Evolutionary conservation across 805 yeast species (phyloP), one percentile per base, ranked within the genome.

Genomic region (Diddensiella caesifluorescens): DNA sequence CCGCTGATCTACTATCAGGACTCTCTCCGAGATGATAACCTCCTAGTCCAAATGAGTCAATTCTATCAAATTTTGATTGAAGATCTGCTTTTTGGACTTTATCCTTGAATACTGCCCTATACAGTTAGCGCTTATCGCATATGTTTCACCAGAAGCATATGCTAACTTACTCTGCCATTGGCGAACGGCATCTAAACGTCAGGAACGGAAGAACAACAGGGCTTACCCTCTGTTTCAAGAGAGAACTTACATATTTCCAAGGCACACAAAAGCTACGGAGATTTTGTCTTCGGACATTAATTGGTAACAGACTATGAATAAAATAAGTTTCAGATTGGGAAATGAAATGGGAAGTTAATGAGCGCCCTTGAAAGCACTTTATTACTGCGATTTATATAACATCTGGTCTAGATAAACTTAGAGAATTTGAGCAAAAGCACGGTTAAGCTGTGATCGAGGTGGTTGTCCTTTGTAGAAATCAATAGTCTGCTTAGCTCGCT

Each of bases 41-140:
- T 6, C 84, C 78, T 0, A 97, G 87, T 12, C 97, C 97, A 62
- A 80, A 89, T 0, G 96, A 87, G 56, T 89, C 96, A 23, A 87
- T 80, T 13, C 57, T 57, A 0, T 65, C 57, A 47, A 88, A 75
- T n/a, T 57, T 57, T 13, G 58, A 62, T 25, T 47, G 55, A 22
- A 67, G 49, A 0, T 80, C 80, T 16, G 63, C 60, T 33, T 74
- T 59, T 32, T 75, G 60, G 6, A 85, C 94, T 12, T 68, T 66
- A 45, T 84, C 77, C 36, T 68, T 70, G 64, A 89, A 87, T 1
- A 88, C 85, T 0, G 96, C 96, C 58, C 62, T 58, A 32, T 13
- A 10, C n/a, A 34, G 20, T 13, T 13, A 29, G 13, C 33, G 15
- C 7, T 13, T 13, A 7, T 29, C 33, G 33, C 15, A 29, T 29